Percentiles rank a stretch among this genome's conserved stretches.
These are phyloP conservation scores for Penicillium salamii DNA, from an alignment of 495 filamentous ascomycete species.

Conservation along the genomic window DNA sequence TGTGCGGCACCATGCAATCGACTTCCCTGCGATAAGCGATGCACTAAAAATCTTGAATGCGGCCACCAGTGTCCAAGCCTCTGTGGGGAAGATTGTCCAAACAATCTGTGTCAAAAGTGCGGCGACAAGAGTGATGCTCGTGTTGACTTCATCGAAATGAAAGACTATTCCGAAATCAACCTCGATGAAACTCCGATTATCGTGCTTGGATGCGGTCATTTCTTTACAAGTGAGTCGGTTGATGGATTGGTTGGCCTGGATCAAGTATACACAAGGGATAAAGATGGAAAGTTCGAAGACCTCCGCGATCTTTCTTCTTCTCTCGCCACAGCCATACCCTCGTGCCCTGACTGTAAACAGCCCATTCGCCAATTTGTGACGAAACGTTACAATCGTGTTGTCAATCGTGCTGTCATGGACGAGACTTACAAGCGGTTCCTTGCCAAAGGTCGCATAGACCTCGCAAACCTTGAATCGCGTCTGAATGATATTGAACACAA, in stretches of 20 bases:
- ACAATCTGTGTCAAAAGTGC: conserved; percentile 7
- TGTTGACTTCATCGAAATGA: conserved; percentile 5
- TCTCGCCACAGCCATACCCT: conserved; percentile 10
- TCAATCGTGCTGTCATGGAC: conserved; percentile 17
- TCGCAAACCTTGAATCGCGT: conserved; percentile 7
- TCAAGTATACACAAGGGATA: conserved; percentile 11
- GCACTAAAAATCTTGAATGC: conserved; percentile 45
- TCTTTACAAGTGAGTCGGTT: conserved; percentile 13
- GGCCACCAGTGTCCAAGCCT: conserved; percentile 62
- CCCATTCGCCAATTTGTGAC: conserved; percentile 17
- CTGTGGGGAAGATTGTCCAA: conserved; percentile 61
- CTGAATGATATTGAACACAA: conserved; percentile 1
- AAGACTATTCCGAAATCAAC: conserved; percentile 6
- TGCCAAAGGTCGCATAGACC: conserved; percentile 7
- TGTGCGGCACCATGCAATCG: conserved; percentile 53
- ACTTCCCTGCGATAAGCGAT: conserved; percentile 54
- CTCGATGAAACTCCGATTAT: conserved; percentile 9
- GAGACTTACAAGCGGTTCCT: conserved; percentile 11
- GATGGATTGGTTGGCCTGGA: conserved; percentile 13
- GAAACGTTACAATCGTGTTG: conserved; percentile 14
- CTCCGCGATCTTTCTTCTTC: conserved; percentile 14
- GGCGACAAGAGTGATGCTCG: conserved; percentile 6
- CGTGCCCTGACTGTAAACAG: conserved; percentile 11
- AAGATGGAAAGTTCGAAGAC: conserved; percentile 11
- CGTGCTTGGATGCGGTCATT: conserved; percentile 8